A percentile compares a stretch with the other conserved stretches of the same genome.
Conservation (phyloP, 1,284 basidiomycete species). For the Papiliotrema laurentii region DNA sequence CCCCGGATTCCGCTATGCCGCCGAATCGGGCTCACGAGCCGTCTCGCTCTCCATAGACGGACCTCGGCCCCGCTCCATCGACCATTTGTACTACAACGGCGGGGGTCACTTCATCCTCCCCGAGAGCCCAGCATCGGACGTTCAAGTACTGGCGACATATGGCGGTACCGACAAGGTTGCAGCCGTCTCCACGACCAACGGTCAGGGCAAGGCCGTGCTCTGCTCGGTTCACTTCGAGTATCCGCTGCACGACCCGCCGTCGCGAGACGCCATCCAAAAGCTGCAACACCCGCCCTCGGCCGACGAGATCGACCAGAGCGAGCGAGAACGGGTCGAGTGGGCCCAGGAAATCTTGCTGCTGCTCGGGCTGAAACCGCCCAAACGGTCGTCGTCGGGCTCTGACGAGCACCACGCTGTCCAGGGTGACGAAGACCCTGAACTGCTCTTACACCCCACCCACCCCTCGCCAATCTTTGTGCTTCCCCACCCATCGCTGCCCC, state of each 20-base stretch:
- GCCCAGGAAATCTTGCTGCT: slow-evolving; percentile 31
- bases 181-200: slow-evolving; percentile 54
- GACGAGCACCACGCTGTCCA: background rate
- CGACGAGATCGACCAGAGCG: slow-evolving; percentile 30
- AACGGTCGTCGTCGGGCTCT: slow-evolving; percentile 1
- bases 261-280: slow-evolving; percentile 44
- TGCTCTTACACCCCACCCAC: slow-evolving; percentile 43
- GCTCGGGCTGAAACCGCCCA: slow-evolving; percentile 36
- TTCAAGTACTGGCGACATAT: slow-evolving; percentile 49
- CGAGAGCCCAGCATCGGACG: slow-evolving; percentile 26
- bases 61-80: slow-evolving; percentile 20
- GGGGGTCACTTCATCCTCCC: slow-evolving; percentile 53
- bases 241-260: slow-evolving; percentile 52
- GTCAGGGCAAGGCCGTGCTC: slow-evolving; percentile 57
- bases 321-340: slow-evolving; percentile 43
- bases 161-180: slow-evolving; percentile 47
- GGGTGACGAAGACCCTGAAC: slow-evolving; percentile 32
- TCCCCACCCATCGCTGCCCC: slow-evolving; percentile 35
- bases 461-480: slow-evolving; percentile 45
- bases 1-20: slow-evolving; percentile 55
- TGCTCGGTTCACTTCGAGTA: slow-evolving; percentile 65
- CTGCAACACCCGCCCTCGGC: slow-evolving; percentile 22
- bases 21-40: slow-evolving; percentile 49
- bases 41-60: slow-evolving; percentile 41
- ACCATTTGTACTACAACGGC: slow-evolving; percentile 56